Evolutionary conservation across 176 grass and related monocot genomes (phyloP), one percentile per base, ranked within the genome.

Genomic region (Lolium perenne): DNA sequence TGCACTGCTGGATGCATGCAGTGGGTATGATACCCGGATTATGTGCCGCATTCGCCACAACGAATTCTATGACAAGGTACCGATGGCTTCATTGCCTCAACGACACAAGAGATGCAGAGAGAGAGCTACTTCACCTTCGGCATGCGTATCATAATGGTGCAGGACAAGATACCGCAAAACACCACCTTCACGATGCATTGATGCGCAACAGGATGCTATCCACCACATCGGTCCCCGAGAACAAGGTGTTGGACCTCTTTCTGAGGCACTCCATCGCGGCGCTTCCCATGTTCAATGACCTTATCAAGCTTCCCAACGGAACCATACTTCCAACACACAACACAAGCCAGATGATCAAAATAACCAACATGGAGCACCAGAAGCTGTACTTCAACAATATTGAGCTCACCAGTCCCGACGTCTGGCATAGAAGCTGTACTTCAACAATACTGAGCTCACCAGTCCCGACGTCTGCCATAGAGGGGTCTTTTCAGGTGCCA

Each of bases 101-200:
- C 79, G 1, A 58, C 10, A 9, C 87, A 86, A 77, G 87, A 94
- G 76, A 94, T 89, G 90, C 86, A 97, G 80, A 57, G 8, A 15
- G 88, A 81, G 0, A 47, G 90, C 32, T 92, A 91, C 80, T 94
- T 91, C 80, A 92, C 86, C 65, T 97, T 94, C 8, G 16, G 74
- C 58, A 92, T 94, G 90, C 88, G 87, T 46, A 16, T 92, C 55
- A 92, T 83, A 47, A 89, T 94, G 95, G 95, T 94, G 55, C 70
- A 82, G 40, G 58, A 84, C 66, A 88, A 87, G 84, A 45, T 94
- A 80, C 87, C 82, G 7, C 14, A 18, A 22, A 94, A 92, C 82
- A 91, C 74, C 20, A 94, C 91, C 29, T 92, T 94, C 71, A 73
- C 90, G 26, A 86, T 90, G 82, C 87, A 35, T 35, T 35, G 32